Evolutionary conservation across 1,284 basidiomycete genomes (phyloP).

Genomic region (Hymenochaete sp.): DNA sequence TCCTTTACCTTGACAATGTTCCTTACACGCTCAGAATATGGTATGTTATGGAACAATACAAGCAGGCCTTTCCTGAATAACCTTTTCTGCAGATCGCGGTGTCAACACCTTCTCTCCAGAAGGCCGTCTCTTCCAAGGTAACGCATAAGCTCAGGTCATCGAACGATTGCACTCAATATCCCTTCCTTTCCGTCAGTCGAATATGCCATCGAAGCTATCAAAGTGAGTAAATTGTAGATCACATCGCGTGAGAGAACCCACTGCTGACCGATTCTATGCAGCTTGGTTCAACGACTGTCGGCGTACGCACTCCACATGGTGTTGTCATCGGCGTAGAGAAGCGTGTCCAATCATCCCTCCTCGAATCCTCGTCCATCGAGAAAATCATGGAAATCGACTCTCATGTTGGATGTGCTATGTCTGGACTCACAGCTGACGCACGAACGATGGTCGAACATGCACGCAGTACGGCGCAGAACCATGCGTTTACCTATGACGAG

Average conservation of each 20-base stretch:
- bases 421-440: slow-evolving; percentile 94
- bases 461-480: slow-evolving; percentile 93
- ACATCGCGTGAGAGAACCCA: not conserved
- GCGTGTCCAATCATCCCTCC: slow-evolving; percentile 92
- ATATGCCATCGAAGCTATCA: slow-evolving; percentile 98
- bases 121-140: slow-evolving; percentile 88
- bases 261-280: slow-evolving; percentile 29
- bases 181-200: slow-evolving; percentile 57
- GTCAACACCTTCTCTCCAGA: slow-evolving; percentile 99
- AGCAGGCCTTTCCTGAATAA: not conserved
- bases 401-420: slow-evolving; percentile 98
- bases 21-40: slow-evolving; percentile 90
- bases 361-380: slow-evolving; percentile 94
- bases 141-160: slow-evolving; percentile 18
- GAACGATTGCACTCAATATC: slow-evolving; percentile 12
- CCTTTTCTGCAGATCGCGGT: slow-evolving; percentile 69
- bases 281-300: slow-evolving; percentile 97
- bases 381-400: slow-evolving; percentile 99
- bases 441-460: slow-evolving; percentile 99
- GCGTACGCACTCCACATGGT: slow-evolving; percentile 80
- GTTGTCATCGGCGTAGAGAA: slow-evolving; percentile 97
- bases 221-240: slow-evolving; percentile 41
- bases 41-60: slow-evolving; percentile 30
- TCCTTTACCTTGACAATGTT: slow-evolving; percentile 48
- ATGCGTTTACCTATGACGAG: slow-evolving; percentile 96